These are phyloP conservation scores for Colletotrichum melonis DNA, from an alignment of 2,329 filamentous ascomycete genomes.

Conservation along the genomic window DNA sequence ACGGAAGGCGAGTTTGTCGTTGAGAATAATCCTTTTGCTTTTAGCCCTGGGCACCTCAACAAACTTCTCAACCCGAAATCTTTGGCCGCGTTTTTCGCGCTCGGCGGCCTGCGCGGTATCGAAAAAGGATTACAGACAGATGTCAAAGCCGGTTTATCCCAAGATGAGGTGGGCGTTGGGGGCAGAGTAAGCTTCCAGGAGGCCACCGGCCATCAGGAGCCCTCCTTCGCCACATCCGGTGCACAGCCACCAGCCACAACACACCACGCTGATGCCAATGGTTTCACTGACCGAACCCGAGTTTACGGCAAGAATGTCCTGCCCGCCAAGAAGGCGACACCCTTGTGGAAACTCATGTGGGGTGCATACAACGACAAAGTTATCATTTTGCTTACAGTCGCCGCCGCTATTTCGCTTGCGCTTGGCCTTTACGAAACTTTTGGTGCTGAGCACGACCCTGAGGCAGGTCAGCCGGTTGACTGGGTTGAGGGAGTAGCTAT, in stretches of 20 bases:
- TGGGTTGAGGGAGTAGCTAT: constrained; percentile 78
- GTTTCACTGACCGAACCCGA: constrained; percentile 63
- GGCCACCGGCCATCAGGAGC: constrained; percentile 54
- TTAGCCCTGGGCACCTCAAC: constrained; percentile 77
- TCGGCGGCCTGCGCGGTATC: constrained; percentile 76
- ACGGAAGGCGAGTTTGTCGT: constrained; percentile 78
- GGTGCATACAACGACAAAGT: constrained; percentile 77
- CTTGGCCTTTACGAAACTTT: constrained; percentile 76
- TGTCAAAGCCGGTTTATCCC: constrained; percentile 71
- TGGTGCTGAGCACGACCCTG: constrained; percentile 55
- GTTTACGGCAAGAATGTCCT: constrained; percentile 70
- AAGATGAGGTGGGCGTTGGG: constrained; percentile 73
- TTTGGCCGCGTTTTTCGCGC: constrained; percentile 74
- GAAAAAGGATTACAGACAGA: constrained; percentile 77
- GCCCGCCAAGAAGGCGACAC: constrained; percentile 71
- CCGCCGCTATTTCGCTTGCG: constrained; percentile 73
- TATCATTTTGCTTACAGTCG: constrained; percentile 73
- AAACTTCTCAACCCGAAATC: constrained; percentile 83
- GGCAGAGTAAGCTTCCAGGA: constrained; percentile 77
- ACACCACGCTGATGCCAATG: constrained; percentile 19
- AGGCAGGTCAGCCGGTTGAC: constrained; percentile 60
- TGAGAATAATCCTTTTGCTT: constrained; percentile 80
- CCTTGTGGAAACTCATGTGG: constrained; percentile 72
- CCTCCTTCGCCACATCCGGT: constrained; percentile 1
- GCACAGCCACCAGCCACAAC: constrained; percentile 18